Evolutionary conservation across 148 eudicot genomes (phyloP).

Genomic region (Fallopia convolvulus): DNA sequence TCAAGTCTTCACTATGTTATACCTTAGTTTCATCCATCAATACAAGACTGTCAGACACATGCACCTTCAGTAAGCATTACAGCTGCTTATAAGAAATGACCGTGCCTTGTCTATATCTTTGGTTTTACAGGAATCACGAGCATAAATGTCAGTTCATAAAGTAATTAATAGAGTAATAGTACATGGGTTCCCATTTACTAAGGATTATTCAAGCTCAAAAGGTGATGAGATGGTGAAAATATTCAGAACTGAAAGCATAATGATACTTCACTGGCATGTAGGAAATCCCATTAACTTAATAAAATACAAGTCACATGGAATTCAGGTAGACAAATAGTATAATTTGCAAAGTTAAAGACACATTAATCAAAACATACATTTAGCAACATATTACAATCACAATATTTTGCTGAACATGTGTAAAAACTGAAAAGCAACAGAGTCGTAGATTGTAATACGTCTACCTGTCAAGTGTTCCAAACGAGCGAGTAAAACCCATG

Average conservation of each 20-base stretch:
- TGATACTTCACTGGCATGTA: background rate
- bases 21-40: background rate
- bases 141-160: background rate
- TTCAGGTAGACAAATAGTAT: background rate
- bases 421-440: background rate
- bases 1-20: background rate
- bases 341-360: background rate
- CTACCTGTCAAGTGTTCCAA: conserved; percentile 32
- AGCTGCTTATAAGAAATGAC: background rate
- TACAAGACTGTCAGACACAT: background rate
- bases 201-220: background rate
- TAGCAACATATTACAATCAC: background rate
- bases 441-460: background rate
- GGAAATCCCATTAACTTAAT: background rate
- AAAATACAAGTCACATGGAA: background rate
- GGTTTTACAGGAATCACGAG: background rate
- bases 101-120: background rate
- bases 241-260: background rate
- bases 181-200: background rate
- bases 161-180: background rate
- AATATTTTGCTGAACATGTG: background rate
- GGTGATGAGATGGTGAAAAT: background rate
- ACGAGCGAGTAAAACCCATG: conserved; percentile 23
- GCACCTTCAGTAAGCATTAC: background rate
- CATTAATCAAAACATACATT: background rate